A percentile compares a stretch with the other conserved stretches of the same genome.
phyloP scores from a whole-genome alignment of 306 rosid species.

The Carpinus viminea region DNA sequence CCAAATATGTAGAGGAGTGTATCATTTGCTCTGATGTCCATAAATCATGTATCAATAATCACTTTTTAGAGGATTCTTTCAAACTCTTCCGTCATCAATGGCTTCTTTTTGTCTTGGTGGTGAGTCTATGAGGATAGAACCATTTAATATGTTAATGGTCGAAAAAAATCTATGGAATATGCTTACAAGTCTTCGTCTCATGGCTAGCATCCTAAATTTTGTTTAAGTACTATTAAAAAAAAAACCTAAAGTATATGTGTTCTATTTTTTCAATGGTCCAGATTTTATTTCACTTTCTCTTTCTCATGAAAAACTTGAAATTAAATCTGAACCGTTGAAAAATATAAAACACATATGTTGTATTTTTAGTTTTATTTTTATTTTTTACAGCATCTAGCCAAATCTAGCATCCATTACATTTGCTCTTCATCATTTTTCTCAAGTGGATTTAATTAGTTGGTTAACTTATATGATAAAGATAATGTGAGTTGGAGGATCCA shows the following conservation, averaged over 20 bases:
- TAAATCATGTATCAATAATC: conserved; percentile 19
- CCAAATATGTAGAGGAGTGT: conserved; percentile 53
- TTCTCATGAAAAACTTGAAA: too few species aligned
- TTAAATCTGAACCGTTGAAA: too few species aligned
- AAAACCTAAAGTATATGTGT: too few species aligned
- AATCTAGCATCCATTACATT: too few species aligned
- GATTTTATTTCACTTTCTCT: too few species aligned
- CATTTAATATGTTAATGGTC: neutral
- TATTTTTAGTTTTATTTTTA: too few species aligned
- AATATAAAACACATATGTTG: too few species aligned
- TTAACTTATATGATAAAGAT: neutral
- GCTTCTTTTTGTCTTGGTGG: neutral
- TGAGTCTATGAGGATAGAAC: conserved; percentile 18
- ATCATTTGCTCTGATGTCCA: conserved; percentile 52
- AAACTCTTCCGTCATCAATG: conserved; percentile 37
- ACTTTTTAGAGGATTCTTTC: conserved; percentile 33
- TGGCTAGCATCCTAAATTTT: too few species aligned
- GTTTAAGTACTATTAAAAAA: too few species aligned
- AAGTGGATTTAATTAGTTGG: neutral
- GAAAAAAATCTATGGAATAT: neutral
- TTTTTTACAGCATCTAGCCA: too few species aligned
- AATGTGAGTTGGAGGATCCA: neutral
- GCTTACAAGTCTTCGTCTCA: too few species aligned
- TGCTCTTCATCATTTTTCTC: neutral
- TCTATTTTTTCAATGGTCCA: too few species aligned